Conservation (phyloP, 352 stramenopile species). For the Pythium aquatile region DNA sequence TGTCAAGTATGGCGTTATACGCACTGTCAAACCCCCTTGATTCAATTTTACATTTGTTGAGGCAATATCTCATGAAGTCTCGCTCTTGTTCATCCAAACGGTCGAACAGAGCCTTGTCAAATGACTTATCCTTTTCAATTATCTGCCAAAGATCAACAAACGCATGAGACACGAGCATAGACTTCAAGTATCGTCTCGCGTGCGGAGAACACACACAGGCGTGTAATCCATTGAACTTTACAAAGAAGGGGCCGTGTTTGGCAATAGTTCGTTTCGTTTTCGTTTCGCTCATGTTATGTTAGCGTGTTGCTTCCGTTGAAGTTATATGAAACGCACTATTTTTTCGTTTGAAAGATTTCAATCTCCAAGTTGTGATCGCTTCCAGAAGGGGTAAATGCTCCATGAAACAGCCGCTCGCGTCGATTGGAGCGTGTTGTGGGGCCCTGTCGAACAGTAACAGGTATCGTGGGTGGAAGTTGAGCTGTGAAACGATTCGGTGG, state of each 20-base stretch:
- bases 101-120: slow-evolving; percentile 23
- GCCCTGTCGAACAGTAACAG: neutral
- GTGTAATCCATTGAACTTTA: slow-evolving; percentile 23
- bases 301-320: too few species aligned
- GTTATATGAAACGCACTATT: slow-evolving; percentile 6
- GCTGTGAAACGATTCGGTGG: neutral
- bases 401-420: slow-evolving; percentile 23
- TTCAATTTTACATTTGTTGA: slow-evolving; percentile 24
- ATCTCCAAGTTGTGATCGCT: slow-evolving; percentile 20
- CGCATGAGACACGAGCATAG: slow-evolving; percentile 24
- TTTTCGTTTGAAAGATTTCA: slow-evolving; percentile 25
- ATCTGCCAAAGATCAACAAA: slow-evolving; percentile 25
- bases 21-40: slow-evolving; percentile 21
- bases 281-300: too few species aligned
- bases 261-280: slow-evolving; percentile 18
- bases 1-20: slow-evolving; percentile 23
- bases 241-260: slow-evolving; percentile 20
- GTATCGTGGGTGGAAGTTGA: neutral
- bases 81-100: slow-evolving; percentile 21
- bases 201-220: slow-evolving; percentile 9
- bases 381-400: slow-evolving; percentile 18
- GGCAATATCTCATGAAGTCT: slow-evolving; percentile 23
- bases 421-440: slow-evolving; percentile 8
- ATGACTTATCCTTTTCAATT: slow-evolving; percentile 20
- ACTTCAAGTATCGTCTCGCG: slow-evolving; percentile 7